Evolutionary conservation across 306 rosid species (phyloP).

Genomic region (Rosa rugosa): DNA sequence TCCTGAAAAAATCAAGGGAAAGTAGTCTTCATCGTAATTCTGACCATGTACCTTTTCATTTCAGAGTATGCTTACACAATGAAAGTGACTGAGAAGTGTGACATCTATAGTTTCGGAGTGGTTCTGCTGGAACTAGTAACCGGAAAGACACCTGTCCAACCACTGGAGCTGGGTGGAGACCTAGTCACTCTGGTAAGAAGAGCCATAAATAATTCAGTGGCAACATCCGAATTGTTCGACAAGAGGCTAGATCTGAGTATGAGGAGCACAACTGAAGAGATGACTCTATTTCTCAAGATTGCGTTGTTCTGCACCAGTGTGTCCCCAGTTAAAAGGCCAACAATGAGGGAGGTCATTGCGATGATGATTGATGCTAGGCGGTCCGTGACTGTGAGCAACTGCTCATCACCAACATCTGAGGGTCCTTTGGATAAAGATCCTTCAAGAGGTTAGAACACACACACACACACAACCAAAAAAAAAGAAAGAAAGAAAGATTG

Average conservation of each 20-base stretch:
- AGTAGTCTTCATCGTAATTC: constrained; percentile 5
- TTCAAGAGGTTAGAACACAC: constrained; percentile 52
- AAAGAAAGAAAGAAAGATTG: background rate
- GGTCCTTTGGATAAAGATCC: constrained; percentile 51
- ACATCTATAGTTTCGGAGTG: constrained; percentile 81
- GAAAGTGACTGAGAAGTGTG: constrained; percentile 83
- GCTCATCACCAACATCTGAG: constrained; percentile 68
- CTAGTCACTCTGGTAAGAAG: constrained; percentile 69
- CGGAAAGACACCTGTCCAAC: constrained; percentile 74
- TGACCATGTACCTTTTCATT: constrained; percentile 26
- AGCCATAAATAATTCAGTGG: constrained; percentile 39
- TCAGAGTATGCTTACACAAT: constrained; percentile 83
- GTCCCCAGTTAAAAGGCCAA: constrained; percentile 74
- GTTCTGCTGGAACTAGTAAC: constrained; percentile 71
- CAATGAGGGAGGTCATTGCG: constrained; percentile 80
- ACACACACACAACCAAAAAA: background rate
- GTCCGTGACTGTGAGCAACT: constrained; percentile 44
- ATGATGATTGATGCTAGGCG: constrained; percentile 73
- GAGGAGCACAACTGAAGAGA: constrained; percentile 52
- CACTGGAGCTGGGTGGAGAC: constrained; percentile 78
- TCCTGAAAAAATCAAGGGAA: background rate
- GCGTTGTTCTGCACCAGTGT: constrained; percentile 73
- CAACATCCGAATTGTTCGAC: constrained; percentile 54
- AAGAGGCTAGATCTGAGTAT: constrained; percentile 50
- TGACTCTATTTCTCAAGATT: constrained; percentile 72